A percentile compares a stretch with the other conserved stretches of the same genome.
These are phyloP conservation scores for Dictyostelium firmibasis DNA, from an alignment of 78 protist genomes.

Conservation along the genomic window DNA sequence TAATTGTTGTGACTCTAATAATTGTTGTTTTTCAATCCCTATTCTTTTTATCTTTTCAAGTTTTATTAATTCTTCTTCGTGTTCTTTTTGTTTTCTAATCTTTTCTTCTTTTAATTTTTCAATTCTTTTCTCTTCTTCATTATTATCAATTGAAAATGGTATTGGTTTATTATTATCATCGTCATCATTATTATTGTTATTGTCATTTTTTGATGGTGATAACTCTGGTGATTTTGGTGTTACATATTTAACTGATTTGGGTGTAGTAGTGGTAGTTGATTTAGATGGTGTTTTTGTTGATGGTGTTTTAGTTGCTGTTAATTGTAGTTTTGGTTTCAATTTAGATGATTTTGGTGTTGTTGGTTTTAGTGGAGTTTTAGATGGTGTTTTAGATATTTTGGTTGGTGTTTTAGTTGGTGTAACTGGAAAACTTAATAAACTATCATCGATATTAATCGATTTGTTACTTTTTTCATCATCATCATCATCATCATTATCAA, in stretches of 20 bases:
- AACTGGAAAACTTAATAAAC: neutral
- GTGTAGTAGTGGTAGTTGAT: neutral
- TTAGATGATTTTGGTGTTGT: neutral
- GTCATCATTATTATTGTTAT: neutral
- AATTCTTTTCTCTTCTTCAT: too few relatives aligned
- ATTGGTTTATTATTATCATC: neutral
- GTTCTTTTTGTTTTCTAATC: neutral
- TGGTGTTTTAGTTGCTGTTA: neutral
- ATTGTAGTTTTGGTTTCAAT: neutral
- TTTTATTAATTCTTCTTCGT: neutral
- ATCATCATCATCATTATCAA: neutral
- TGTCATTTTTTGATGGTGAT: neutral
- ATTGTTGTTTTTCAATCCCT: neutral
- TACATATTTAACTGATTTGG: neutral
- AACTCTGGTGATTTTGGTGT: neutral
- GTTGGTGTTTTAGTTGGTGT: neutral
- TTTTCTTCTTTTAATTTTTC: neutral
- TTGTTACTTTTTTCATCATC: neutral
- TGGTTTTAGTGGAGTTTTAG: neutral
- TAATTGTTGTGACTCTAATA: neutral
- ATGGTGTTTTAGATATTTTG: neutral
- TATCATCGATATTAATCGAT: neutral
- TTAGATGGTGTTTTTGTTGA: neutral
- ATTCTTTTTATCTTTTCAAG: neutral
- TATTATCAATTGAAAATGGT: neutral